phyloP scores from a whole-genome alignment of 2,329 filamentous ascomycete species.

The Diaporthe sp. region DNA sequence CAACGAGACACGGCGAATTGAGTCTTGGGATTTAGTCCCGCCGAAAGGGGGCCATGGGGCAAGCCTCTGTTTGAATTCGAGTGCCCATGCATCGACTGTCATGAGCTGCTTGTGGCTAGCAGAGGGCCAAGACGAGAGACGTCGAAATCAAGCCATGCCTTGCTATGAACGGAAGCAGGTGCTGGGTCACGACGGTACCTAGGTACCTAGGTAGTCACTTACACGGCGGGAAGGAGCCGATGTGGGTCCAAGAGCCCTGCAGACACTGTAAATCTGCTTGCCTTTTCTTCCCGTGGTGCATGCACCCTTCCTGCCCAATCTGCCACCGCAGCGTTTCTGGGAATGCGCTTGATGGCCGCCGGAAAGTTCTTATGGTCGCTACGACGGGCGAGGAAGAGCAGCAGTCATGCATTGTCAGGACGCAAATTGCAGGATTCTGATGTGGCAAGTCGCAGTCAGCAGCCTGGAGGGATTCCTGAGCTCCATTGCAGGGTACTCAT shows the following conservation, averaged over 20 bases:
- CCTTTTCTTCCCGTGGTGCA: not conserved
- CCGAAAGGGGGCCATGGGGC: not conserved
- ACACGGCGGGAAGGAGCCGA: slow-evolving; percentile 15
- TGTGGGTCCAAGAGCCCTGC: slow-evolving; percentile 18
- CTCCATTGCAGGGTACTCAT: not conserved
- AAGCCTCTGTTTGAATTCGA: not conserved
- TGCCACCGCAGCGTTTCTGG: too few relatives aligned
- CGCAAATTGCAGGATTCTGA: not conserved
- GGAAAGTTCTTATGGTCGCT: not conserved
- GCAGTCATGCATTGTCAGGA: not conserved
- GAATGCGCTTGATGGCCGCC: not conserved
- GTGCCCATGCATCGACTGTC: not conserved
- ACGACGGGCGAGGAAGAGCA: not conserved
- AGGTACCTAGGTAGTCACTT: not conserved
- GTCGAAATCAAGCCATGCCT: not conserved
- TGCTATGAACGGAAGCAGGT: not conserved
- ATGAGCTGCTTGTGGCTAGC: not conserved
- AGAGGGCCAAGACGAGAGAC: not conserved
- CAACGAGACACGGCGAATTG: not conserved
- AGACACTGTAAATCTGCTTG: not conserved
- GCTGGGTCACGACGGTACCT: not conserved
- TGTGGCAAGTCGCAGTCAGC: not conserved
- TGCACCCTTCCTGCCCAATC: not conserved
- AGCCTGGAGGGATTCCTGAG: not conserved
- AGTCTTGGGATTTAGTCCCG: not conserved